Conservation (phyloP, 2,329 filamentous ascomycete genomes). For the Hypomyces rosellus region DNA sequence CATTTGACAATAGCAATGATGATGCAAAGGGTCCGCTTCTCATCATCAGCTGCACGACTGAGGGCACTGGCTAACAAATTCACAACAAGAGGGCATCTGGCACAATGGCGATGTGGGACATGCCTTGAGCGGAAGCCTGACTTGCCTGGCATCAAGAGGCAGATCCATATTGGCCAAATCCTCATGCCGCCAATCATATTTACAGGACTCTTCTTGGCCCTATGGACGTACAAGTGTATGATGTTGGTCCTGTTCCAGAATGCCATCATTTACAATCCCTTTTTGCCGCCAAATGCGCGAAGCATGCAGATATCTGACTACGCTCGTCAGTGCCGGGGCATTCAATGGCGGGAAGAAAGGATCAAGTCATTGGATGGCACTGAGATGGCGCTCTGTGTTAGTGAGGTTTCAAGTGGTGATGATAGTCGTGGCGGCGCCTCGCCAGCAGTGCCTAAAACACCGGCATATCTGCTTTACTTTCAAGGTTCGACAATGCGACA, state of each 20-base stretch:
- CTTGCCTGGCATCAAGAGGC: conserved; percentile 13
- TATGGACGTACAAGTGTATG: conserved; percentile 62
- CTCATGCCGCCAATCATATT: conserved; percentile 64
- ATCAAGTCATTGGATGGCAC: conserved; percentile 59
- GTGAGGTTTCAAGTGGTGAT: conserved; percentile 27
- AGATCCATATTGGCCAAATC: conserved; percentile 29
- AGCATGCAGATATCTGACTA: conserved; percentile 63
- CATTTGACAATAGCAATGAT: background rate
- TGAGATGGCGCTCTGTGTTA: conserved; percentile 53
- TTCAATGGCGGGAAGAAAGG: conserved; percentile 61
- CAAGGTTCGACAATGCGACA: conserved; percentile 35
- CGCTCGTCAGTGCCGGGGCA: conserved; percentile 47
- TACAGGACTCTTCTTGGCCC: conserved; percentile 53
- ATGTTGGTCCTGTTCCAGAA: conserved; percentile 76
- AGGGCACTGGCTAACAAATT: conserved; percentile 1
- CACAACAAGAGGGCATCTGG: background rate
- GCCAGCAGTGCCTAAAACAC: conserved; percentile 14
- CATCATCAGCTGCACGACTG: background rate
- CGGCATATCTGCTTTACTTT: conserved; percentile 51
- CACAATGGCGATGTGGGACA: background rate
- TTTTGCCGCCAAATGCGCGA: conserved; percentile 63
- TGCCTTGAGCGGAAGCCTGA: background rate
- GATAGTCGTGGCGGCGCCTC: conserved; percentile 4
- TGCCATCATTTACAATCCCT: conserved; percentile 76
- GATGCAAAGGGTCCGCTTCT: background rate